Base-by-base conservation (phyloP, 2,329 filamentous ascomycete genomes). In the Fusarium bactridioides region DNA sequence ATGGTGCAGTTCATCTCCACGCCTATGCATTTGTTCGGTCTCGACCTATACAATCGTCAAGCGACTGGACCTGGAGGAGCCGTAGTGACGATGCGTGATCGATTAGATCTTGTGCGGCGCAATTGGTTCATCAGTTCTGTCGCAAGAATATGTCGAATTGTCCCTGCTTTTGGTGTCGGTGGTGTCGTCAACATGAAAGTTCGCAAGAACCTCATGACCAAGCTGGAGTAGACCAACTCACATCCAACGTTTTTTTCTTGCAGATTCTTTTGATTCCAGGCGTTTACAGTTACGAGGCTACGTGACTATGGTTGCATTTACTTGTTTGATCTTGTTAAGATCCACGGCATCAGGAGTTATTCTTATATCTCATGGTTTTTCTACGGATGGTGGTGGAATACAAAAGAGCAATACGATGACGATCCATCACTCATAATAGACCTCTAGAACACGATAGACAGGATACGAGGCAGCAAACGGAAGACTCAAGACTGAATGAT, bases 121-220 rank as follows among this genome's bases (percentile, higher is more conserved):
- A 94, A 97, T 78, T 97, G 94, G 90, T 83, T 87, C 23, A 87
- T 92, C 71, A 95, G 92, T 80, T 89, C 90, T 35, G 82, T 89
- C 63, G 94, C 95, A 31, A 84, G 94, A 60, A 92, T 97, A 82
- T 92, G 92, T 68, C 88, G 95, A 77, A 97, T 97, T 75, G 87
- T 97, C 5, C 94, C 94, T 23, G 94, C 94, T 1, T 97, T 95
- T 84, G 95, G 94, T 4, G 87, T 97, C 18, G 95, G 94, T 2
- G 94, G 94, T 1, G 93, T 97, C 16, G 92, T 96, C 16, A 97
- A 97, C 82, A 87, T 87, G 66, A 91, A 92, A 77, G 85, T 95
- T 48, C 87, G 94, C 75, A 85, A 83, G 77, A 84, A 79, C 59
- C 79, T 95, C 75, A 94, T 97, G 91, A 84, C 83, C 74, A 86